These are phyloP conservation scores for Colletotrichum godetiae DNA, from an alignment of 2,329 filamentous ascomycete species.

Conservation along the genomic window DNA sequence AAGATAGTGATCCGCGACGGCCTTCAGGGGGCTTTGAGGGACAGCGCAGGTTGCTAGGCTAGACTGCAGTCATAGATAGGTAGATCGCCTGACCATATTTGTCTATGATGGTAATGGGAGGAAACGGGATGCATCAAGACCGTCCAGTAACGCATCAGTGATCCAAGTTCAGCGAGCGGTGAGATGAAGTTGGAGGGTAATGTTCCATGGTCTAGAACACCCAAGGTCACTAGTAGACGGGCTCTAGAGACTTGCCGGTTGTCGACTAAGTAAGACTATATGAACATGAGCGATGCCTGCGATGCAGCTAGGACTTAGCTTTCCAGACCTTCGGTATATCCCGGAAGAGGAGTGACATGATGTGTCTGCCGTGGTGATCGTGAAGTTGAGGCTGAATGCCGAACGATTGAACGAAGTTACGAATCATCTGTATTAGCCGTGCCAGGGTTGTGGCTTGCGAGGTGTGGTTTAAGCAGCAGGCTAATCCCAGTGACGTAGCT, in stretches of 20 bases:
- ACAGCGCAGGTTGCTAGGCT: background rate
- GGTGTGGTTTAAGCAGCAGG: background rate
- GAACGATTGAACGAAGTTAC: background rate
- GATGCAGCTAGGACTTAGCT: background rate
- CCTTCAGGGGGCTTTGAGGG: background rate
- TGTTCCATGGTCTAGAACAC: background rate
- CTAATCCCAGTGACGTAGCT: background rate
- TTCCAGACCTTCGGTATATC: background rate
- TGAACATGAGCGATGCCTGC: background rate
- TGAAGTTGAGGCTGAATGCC: background rate
- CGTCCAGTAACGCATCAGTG: background rate
- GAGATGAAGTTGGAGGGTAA: background rate
- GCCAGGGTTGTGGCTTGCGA: conserved; percentile 11
- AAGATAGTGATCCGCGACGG: background rate
- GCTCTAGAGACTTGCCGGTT: background rate
- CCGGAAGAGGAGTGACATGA: background rate
- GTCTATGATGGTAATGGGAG: background rate
- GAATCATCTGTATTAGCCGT: background rate
- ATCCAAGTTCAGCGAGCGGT: conserved; percentile 10
- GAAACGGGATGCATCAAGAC: background rate
- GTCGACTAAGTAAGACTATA: background rate
- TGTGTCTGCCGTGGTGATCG: background rate
- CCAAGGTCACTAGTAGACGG: background rate
- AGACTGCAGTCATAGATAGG: conserved; percentile 11
- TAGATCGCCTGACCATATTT: conserved; percentile 16